Evolutionary conservation across 805 yeast species (phyloP).

Genomic region (Candida ascalaphidarum): DNA sequence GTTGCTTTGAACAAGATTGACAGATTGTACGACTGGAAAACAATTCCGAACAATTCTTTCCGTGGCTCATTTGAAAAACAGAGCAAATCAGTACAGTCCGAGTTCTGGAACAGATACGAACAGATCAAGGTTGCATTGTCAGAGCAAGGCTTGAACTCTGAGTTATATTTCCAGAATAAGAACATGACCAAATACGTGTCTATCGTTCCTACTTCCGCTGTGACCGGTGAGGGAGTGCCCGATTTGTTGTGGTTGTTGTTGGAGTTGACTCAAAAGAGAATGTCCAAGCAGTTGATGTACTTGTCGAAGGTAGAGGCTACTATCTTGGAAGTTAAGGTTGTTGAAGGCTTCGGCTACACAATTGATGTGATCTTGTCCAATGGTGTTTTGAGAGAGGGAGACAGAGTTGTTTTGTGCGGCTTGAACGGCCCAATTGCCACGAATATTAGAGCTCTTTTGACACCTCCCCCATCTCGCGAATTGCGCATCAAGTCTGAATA

Average conservation of each 20-base stretch:
- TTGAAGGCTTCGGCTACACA: constrained; percentile 98
- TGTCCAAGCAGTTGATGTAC: constrained; percentile 98
- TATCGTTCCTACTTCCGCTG: constrained; percentile 97
- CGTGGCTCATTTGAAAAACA: constrained; percentile 88
- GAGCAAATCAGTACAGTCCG: constrained; percentile 77
- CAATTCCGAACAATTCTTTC: constrained; percentile 87
- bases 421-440: constrained; percentile 98
- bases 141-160: constrained; percentile 98
- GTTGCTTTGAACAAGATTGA: constrained; percentile 97
- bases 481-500: constrained; percentile 95
- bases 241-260: constrained; percentile 92
- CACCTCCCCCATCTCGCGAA: constrained; percentile 97
- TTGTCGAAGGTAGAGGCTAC: constrained; percentile 92
- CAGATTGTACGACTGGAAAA: constrained; percentile 93
- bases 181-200: constrained; percentile 91
- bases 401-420: constrained; percentile 92
- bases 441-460: constrained; percentile 86
- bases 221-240: constrained; percentile 99
- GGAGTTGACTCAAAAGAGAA: constrained; percentile 95
- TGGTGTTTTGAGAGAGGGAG: constrained; percentile 93
- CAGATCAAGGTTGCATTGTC: constrained; percentile 85
- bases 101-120: constrained; percentile 80
- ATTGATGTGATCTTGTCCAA: constrained; percentile 97
- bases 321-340: constrained; percentile 91
- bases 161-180: constrained; percentile 90